Base-by-base conservation (phyloP, 805 yeast species). In the Ogataea methylovora region DNA sequence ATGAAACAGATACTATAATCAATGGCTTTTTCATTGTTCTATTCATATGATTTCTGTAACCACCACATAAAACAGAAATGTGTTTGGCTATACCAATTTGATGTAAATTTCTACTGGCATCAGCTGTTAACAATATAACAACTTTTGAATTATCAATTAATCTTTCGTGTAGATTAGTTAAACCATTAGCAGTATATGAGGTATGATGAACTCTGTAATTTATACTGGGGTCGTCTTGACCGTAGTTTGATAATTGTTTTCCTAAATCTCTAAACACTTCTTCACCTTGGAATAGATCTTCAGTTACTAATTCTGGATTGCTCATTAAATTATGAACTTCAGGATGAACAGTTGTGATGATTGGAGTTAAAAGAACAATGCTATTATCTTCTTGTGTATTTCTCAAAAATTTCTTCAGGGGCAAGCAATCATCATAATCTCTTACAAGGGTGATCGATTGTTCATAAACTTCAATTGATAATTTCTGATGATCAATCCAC, bases 11-110 rank as follows among this genome's bases (percentile, higher is more conserved):
- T n/a, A 75, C 63, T 4, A 74, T 65, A 10, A 76, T 61, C 46
- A 76, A 56, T 4, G 80, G 81, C 43, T 73, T 74, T 19, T 34
- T 40, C 16, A 11, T 14, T 43, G 60, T 37, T 41, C 61, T 60
- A 16, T 52, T 40, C 4, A 71, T 68, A 27, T 56, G 51, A 25
- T 38, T 44, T 24, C 23, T 30, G 27, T 29, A 41, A 1, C 70
- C 71, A 8, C 74, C 71, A 49, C 83, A 76, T 12, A 75, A 56
- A 14, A 72, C 61, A 3, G 73, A 60, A 7, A 76, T 69, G 40
- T 73, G 75, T 43, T 76, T 76, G 16, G 77, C 73, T 21, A 76
- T 67, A 6, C 78, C 77, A 21, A 73, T 69, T 52, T 76, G 82
- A 45, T 72, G 74, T 70, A 73, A 68, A 48, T 76, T 74, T 37